Evolutionary conservation across 208 protist species (phyloP), one percentile per base, ranked within the genome.

Genomic region (Crithidia sp.): DNA sequence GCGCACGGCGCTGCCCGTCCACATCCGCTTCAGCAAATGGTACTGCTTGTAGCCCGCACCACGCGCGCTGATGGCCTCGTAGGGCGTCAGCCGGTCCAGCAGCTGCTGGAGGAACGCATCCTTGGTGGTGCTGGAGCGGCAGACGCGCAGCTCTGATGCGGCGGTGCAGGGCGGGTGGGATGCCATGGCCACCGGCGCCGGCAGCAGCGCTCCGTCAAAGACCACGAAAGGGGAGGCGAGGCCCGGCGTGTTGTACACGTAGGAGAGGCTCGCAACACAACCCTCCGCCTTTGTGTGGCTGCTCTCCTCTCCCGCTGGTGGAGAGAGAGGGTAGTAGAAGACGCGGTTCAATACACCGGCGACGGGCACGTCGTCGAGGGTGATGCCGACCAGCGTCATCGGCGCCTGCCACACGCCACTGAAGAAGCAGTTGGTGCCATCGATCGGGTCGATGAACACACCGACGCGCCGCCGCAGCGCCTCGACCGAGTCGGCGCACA

Each of bases 371-470:
- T 70, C 81, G 68, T 92, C 86, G 40, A 95, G 55, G 39, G 83
- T 81, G 44, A 96, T 87, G 55, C 92, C 90, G 37, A 95, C 80
- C 8, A 96, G 79, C 62, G 87, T 95, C 79, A 94, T 84, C 8
- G 90, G 89, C 17, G 78, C 84, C 39, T 85, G 70, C 68, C 91
- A 89, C 53, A 71, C 61, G 3, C 92, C 92, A 6, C 71, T 54
- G 19, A 88, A 82, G 64, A 94, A 96, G 66, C 89, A 92, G 66
- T 87, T 89, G 1, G 92, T 96, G 54, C 81, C 92, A 63, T 96
- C 90, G 43, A 96, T 90, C 16, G 92, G 92, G 71, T 96, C 92
- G 49, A 96, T 86, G 68, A 89, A 96, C n/a, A 96, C 58, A 5
- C 83, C 83, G 10, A 95, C 65, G 12, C 87, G 80, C 10, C 56